These are phyloP conservation scores for Fusarium albidum DNA, from an alignment of 2,329 filamentous ascomycete genomes.

Conservation along the genomic window DNA sequence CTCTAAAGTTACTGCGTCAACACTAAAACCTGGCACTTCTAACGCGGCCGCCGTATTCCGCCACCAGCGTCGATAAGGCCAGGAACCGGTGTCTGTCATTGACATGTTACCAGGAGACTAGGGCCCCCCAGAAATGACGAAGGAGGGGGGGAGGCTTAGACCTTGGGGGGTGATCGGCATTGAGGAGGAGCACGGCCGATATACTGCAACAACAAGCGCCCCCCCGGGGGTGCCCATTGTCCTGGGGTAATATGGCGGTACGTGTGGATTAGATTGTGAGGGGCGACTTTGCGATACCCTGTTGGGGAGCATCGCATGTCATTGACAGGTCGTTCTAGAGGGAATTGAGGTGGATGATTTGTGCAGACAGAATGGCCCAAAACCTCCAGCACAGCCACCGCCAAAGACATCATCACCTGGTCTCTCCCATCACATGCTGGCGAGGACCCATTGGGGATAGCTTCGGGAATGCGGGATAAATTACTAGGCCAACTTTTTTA, in stretches of 20 bases:
- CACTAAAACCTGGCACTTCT: constrained; percentile 13
- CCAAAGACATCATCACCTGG: too few species aligned
- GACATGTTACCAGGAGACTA: constrained; percentile 25
- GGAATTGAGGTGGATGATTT: constrained; percentile 11
- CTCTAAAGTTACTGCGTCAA: constrained; percentile 21
- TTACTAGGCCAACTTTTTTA: constrained; percentile 4
- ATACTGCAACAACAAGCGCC: too few species aligned
- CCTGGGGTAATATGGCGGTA: constrained; percentile 34
- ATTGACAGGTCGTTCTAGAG: constrained; percentile 10
- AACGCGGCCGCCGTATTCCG: constrained; percentile 15
- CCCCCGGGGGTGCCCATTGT: constrained; percentile 3
- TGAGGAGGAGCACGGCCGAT: constrained; percentile 29
- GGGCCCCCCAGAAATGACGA: neutral
- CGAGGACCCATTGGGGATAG: neutral
- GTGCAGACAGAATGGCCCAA: too few species aligned
- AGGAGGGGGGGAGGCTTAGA: constrained; percentile 1
- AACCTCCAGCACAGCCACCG: too few species aligned
- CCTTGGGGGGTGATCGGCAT: constrained; percentile 25
- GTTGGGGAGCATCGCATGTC: constrained; percentile 22
- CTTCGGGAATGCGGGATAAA: constrained; percentile 1
- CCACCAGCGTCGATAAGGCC: constrained; percentile 1
- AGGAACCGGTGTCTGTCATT: constrained; percentile 15
- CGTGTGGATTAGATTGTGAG: constrained; percentile 8
- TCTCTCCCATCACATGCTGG: constrained; percentile 19
- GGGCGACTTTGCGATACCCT: constrained; percentile 24